A percentile compares a stretch with the other conserved stretches of the same genome.
Conservation (phyloP, 352 stramenopile genomes). For the Thalassiosira gravida region DNA sequence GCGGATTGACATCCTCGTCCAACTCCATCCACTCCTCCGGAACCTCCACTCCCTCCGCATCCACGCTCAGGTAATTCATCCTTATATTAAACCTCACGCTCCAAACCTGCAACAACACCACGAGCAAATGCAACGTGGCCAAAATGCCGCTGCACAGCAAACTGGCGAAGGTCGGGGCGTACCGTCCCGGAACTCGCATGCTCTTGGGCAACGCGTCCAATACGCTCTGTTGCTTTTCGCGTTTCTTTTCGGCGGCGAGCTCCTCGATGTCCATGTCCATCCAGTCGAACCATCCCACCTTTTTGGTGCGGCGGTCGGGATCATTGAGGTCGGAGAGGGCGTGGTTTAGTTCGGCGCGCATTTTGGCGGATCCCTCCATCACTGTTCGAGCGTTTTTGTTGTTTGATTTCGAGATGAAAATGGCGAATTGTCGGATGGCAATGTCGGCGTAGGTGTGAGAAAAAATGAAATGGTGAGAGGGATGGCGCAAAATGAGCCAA, state of each 20-base stretch:
- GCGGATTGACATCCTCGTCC: slow-evolving; percentile 55
- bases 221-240: slow-evolving; percentile 72
- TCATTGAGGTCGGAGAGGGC: slow-evolving; percentile 79
- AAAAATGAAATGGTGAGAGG: too few species aligned
- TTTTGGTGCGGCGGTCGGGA: slow-evolving; percentile 66
- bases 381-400: too few species aligned
- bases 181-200: slow-evolving; percentile 72
- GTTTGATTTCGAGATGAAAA: too few species aligned
- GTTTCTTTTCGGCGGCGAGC: slow-evolving; percentile 74
- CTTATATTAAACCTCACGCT: slow-evolving; percentile 77
- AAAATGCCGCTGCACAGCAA: slow-evolving; percentile 72
- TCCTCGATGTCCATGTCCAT: slow-evolving; percentile 86
- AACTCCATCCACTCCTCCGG: slow-evolving; percentile 73
- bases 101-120: slow-evolving; percentile 83
- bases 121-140: slow-evolving; percentile 69
- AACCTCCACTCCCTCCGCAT: slow-evolving; percentile 55
- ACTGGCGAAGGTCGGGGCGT: slow-evolving; percentile 66
- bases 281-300: slow-evolving; percentile 79
- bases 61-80: slow-evolving; percentile 78
- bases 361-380: slow-evolving; percentile 81
- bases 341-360: slow-evolving; percentile 79
- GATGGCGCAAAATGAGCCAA: too few species aligned
- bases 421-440: too few species aligned
- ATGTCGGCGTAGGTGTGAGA: too few species aligned
- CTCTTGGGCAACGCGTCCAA: slow-evolving; percentile 78